phyloP scores from a whole-genome alignment of 192 early-diverging fungal genomes.

The Rhizoclosmatium globosum region DNA sequence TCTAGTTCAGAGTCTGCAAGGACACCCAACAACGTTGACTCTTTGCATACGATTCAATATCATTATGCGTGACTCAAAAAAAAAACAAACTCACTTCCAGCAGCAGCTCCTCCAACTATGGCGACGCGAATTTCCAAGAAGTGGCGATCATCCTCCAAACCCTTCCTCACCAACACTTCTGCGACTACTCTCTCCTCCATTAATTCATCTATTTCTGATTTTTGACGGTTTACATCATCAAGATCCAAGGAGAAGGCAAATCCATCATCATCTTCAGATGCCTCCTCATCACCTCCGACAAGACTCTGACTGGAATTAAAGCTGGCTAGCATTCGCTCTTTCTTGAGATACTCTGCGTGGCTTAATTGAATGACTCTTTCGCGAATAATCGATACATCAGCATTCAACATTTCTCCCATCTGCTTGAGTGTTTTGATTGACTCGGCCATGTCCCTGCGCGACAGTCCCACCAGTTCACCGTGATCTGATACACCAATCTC shows the following conservation, averaged over 20 bases:
- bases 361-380: conserved; percentile 47
- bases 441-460: conserved; percentile 64
- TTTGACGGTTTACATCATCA: conserved; percentile 41
- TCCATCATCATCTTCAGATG: conserved; percentile 9
- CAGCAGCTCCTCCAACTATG: conserved; percentile 81
- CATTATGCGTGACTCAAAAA: background rate
- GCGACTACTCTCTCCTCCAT: conserved; percentile 64
- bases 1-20: conserved; percentile 84
- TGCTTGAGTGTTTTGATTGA: conserved; percentile 68
- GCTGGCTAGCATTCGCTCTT: conserved; percentile 24
- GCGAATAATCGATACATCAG: conserved; percentile 73
- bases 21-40: conserved; percentile 87
- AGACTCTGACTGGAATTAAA: conserved; percentile 11
- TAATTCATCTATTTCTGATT: background rate
- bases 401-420: conserved; percentile 72
- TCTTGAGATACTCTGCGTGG: conserved; percentile 10
- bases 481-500: conserved; percentile 90
- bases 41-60: conserved; percentile 10
- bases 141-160: conserved; percentile 63
- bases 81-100: conserved; percentile 62
- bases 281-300: background rate
- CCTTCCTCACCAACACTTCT: conserved; percentile 77
- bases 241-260: conserved; percentile 36
- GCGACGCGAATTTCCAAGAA: conserved; percentile 85
- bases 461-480: conserved; percentile 79